Evolutionary conservation across 805 yeast species (phyloP).

Genomic region (Clavispora carvajalis): DNA sequence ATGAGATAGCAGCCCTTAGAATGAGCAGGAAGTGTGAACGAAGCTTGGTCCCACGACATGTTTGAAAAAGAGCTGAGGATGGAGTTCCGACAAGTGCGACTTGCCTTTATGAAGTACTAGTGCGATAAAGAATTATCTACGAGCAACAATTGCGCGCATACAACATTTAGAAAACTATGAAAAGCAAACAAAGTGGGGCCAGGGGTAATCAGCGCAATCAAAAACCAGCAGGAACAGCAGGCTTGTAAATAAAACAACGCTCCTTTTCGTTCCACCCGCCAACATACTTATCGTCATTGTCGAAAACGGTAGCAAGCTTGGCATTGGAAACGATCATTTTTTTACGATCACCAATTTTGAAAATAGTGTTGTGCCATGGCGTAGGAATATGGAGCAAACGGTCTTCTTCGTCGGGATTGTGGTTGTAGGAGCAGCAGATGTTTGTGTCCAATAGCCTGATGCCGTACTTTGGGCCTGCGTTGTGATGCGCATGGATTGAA

Average conservation of each 20-base stretch:
- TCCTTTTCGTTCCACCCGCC: constrained; percentile 16
- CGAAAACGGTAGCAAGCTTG: constrained; percentile 8
- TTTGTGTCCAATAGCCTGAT: constrained; percentile 40
- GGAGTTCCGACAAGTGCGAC: neutral
- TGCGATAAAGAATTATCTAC: neutral
- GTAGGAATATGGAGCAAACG: constrained; percentile 60
- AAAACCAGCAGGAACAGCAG: neutral
- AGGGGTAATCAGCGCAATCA: neutral
- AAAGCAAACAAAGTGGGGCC: neutral
- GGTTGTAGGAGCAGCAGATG: constrained; percentile 42
- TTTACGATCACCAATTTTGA: constrained; percentile 34
- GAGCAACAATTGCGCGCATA: neutral
- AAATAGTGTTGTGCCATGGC: constrained; percentile 60
- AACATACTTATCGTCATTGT: constrained; percentile 7
- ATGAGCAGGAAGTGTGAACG: constrained; percentile 50
- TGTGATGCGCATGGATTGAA: constrained; percentile 58
- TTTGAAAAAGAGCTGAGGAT: neutral
- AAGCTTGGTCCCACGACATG: constrained; percentile 54
- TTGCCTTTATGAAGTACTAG: neutral
- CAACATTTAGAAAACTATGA: neutral
- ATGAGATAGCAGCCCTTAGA: constrained; percentile 66
- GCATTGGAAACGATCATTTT: constrained; percentile 13
- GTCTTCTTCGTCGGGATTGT: constrained; percentile 34
- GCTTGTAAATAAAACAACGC: constrained; percentile 7
- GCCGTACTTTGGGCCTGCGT: constrained; percentile 57